Base-by-base conservation (phyloP, 345 rosid species). In the Anacardium occidentale region DNA sequence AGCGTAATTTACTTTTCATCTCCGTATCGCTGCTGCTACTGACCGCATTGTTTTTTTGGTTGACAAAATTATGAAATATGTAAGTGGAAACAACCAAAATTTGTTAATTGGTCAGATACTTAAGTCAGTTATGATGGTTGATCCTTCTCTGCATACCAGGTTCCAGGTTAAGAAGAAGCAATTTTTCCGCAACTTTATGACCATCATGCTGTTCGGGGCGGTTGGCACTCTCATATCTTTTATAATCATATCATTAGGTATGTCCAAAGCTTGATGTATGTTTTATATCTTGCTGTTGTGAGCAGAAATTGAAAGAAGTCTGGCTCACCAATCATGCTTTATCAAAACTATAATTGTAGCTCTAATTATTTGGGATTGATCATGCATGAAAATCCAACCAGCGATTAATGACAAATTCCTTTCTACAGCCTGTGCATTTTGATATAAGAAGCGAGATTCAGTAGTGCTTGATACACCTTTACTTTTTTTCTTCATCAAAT, bases 81-180 rank as follows among this genome's bases (percentile, higher is more conserved):
- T 34, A 7, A 53, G 50, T 29, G 20, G n/a, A 50, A 50, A 37
- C 40, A 48, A 24, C 44, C 54, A 24, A 44, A 57, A 44, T 5
- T 57, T 53, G 52, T 51, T 63, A 17, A 52, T 2, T 72, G 59
- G 5, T 52, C 10, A 42, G 29, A 22, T 40, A 14, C 44, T 6
- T 20, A 15, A 25, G 55, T 25, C 48, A 17, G 47, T 79, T 9
- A 64, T 45, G 21, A 25, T 67, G 71, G 50, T 65, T 48, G 53
- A 52, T 25, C 47, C 50, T 47, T 8, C 20, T 60, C 15, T 61
- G 40, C 67, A 14, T 71, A 48, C 34, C 85, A 95, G 99, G 80
- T 95, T 95, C 82, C 99, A 95, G 77, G 98, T 95, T 82, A 95
- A 95, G 88, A 95, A 95, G 90, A 95, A 95, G 85, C 98, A 91